These are phyloP conservation scores for Phyllosticta capitalensis DNA, from an alignment of 2,329 filamentous ascomycete genomes.

Conservation along the genomic window DNA sequence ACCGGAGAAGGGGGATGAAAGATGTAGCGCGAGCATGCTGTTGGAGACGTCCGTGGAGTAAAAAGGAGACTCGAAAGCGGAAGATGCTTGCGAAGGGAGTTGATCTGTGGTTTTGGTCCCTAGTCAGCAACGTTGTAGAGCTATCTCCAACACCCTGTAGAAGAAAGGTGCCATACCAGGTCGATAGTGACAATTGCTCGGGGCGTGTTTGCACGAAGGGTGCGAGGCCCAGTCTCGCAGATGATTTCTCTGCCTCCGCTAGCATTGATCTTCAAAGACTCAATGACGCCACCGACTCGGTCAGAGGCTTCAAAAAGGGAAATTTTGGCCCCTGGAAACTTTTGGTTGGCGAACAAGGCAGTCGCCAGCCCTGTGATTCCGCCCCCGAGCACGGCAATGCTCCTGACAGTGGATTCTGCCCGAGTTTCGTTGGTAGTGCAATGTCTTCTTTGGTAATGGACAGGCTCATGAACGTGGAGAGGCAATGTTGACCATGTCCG, in stretches of 20 bases:
- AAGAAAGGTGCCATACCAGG: neutral
- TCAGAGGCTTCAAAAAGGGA: neutral
- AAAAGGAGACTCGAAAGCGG: neutral
- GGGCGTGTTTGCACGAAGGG: neutral
- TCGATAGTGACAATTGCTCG: conserved; percentile 2
- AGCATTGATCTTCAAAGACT: neutral
- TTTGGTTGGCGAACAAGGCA: neutral
- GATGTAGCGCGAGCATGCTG: conserved; percentile 1
- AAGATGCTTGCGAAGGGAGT: neutral
- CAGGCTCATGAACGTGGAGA: neutral
- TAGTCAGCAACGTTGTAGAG: neutral
- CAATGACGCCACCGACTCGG: conserved; percentile 3
- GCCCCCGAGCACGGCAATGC: conserved; percentile 1
- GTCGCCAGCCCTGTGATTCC: conserved; percentile 2
- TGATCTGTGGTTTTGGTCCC: neutral
- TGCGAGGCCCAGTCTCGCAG: neutral
- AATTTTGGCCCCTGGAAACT: neutral
- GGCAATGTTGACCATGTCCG: neutral
- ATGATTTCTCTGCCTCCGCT: neutral
- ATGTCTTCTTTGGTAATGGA: neutral
- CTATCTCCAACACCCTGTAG: neutral
- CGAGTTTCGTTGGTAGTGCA: neutral
- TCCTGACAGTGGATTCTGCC: neutral
- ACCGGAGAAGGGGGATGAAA: neutral
- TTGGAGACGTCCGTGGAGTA: neutral